A percentile compares a stretch with the other conserved stretches of the same genome.
Evolutionary conservation across 306 rosid species (phyloP).

Genomic region (Dicorynia guianensis): DNA sequence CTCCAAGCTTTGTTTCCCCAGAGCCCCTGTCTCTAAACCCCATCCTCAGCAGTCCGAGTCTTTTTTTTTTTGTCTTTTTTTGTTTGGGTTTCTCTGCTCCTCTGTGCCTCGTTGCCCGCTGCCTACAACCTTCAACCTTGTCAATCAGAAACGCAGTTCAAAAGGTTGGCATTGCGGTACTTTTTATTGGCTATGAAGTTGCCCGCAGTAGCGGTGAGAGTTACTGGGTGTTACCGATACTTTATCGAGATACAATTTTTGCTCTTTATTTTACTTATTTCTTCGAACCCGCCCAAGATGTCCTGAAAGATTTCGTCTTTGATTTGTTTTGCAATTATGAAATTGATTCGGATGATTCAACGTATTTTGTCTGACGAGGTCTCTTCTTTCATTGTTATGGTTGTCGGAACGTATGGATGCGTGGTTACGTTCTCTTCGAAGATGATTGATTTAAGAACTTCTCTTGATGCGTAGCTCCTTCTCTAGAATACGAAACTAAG

Average conservation of each 20-base stretch:
- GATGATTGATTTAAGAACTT: not conserved
- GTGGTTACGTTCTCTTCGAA: not conserved
- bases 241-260: not conserved
- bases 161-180: not conserved
- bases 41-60: no score
- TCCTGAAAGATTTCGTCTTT: not conserved
- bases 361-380: not conserved
- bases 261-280: conserved; percentile 12
- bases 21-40: not conserved
- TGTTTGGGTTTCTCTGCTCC: not conserved
- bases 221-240: conserved; percentile 15
- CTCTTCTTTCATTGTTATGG: not conserved
- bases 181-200: conserved; percentile 41
- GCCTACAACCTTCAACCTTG: conserved; percentile 30
- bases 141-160: conserved; percentile 22
- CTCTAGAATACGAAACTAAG: not conserved
- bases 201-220: conserved; percentile 53
- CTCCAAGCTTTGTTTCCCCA: no score
- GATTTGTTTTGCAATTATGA: not conserved
- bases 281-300: conserved; percentile 6
- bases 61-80: no score
- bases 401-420: not conserved
- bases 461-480: not conserved
- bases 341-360: conserved; percentile 4
- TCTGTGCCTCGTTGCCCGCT: not conserved